Evolutionary conservation across 345 rosid genomes (phyloP).

Genomic region (Acer saccharum): DNA sequence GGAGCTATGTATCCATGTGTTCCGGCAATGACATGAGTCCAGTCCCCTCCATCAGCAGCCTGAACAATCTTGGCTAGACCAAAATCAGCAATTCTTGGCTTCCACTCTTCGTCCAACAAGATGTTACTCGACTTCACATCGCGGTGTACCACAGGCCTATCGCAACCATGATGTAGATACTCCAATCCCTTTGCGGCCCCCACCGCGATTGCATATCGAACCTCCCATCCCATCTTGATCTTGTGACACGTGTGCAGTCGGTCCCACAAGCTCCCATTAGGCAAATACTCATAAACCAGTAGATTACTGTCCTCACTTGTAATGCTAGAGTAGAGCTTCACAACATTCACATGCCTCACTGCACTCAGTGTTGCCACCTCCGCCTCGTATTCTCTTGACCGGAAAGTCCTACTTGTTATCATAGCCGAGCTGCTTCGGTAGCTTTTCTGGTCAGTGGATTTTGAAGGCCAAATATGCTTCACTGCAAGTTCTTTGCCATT

Average conservation of each 20-base stretch:
- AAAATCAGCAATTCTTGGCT: constrained; percentile 84
- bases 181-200: constrained; percentile 87
- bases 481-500: constrained; percentile 73
- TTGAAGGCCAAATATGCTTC: constrained; percentile 67
- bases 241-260: constrained; percentile 57
- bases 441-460: constrained; percentile 24
- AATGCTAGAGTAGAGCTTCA: constrained; percentile 82
- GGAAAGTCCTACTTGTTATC: constrained; percentile 31
- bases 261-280: constrained; percentile 92
- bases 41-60: constrained; percentile 49
- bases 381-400: constrained; percentile 56
- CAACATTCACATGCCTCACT: constrained; percentile 84
- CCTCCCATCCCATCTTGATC: constrained; percentile 62
- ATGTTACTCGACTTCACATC: constrained; percentile 93
- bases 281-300: constrained; percentile 84
- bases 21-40: constrained; percentile 61
- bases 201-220: constrained; percentile 64
- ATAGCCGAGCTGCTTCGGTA: constrained; percentile 52
- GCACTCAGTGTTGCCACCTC: constrained; percentile 75
- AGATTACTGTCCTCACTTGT: constrained; percentile 80
- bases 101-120: constrained; percentile 78
- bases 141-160: constrained; percentile 72
- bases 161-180: constrained; percentile 84
- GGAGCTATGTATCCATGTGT: constrained; percentile 94
- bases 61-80: constrained; percentile 80